Evolutionary conservation across 352 stramenopile species (phyloP), one percentile per base, ranked within the genome.

Genomic region (Globisporangium spinosum): DNA sequence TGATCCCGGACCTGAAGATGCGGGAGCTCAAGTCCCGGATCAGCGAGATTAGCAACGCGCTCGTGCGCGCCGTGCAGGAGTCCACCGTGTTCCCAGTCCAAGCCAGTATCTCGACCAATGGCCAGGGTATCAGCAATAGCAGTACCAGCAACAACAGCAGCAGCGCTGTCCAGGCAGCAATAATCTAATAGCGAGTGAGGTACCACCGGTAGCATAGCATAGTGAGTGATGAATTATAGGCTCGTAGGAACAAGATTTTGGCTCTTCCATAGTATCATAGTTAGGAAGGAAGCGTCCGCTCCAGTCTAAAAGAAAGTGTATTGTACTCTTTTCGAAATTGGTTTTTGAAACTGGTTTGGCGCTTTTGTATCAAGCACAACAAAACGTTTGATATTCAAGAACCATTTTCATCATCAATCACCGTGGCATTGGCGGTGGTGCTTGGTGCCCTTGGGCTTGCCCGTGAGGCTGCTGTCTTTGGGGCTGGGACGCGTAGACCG

Each of bases 11-110:
- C 13, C 17, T 22, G 9, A 64, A 68, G 53, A 54, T 71, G 60
- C 60, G 63, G 22, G 67, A 71, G 40, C 59, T 71, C 49, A 67
- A 67, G 20, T 45, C 59, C n/a, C 40, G 55, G 25, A 64, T 68
- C 27, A 13, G 53, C 17, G 51, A 59, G 2, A 59, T 71, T 34
- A 27, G 27, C 13, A 58, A 68, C 23, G 59, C 67, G 59, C 49
- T 71, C 54, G 27, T 71, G 10, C 58, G 56, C 4, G 40, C 60
- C 13, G 34, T 71, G 17, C 49, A 64, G 35, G 58, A 61, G 17
- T 65, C 58, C 13, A 55, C 25, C 1, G 13, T 40, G 20, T 1
- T 20, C 2, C 40, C 22, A 10, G 6, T 62, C 0, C 4, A 13
- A 5, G 1, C 34, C 23, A 51, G 27, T 45, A 20, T 0, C 12